A percentile compares a stretch with the other conserved stretches of the same genome.
Conservation (phyloP, 176 grass and related monocot genomes). For the Eremochloa ophiuroides region DNA sequence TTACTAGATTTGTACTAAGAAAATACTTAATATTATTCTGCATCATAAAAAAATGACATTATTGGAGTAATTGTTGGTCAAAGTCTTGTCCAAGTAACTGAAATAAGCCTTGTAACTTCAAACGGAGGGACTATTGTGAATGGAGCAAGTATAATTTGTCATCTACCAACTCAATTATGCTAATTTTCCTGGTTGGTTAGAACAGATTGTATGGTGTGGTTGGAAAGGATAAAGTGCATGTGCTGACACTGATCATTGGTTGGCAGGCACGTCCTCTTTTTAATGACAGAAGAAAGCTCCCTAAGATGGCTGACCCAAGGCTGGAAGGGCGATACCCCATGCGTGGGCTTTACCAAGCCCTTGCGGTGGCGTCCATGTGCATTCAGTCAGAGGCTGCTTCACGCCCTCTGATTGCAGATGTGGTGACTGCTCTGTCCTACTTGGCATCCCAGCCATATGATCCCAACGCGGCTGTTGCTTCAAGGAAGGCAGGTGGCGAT, state of each 20-base stretch:
- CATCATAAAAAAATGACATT: not conserved
- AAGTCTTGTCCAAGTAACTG: not conserved
- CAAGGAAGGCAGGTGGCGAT: slow-evolving; percentile 36
- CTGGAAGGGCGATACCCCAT: slow-evolving; percentile 77
- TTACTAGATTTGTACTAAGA: not conserved
- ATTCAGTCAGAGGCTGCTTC: slow-evolving; percentile 80
- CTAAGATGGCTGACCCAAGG: slow-evolving; percentile 76
- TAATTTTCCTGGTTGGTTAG: not conserved
- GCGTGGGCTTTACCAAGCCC: slow-evolving; percentile 90
- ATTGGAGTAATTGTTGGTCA: not conserved
- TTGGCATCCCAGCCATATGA: slow-evolving; percentile 63
- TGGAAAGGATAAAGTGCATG: not conserved
- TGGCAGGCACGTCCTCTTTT: slow-evolving; percentile 75
- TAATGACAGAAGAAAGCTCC: slow-evolving; percentile 80
- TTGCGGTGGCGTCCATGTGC: slow-evolving; percentile 92
- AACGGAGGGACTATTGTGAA: not conserved
- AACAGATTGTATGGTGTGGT: not conserved
- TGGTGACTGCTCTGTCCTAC: slow-evolving; percentile 88
- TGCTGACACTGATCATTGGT: not conserved
- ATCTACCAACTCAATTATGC: not conserved
- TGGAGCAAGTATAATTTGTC: not conserved
- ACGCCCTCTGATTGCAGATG: slow-evolving; percentile 80
- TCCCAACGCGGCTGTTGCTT: slow-evolving; percentile 26
- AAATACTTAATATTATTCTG: not conserved
- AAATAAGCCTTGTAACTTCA: not conserved